Conservation (phyloP, 768 basidiomycete species). For the Tylopilus plumbeoviolaceoides region DNA sequence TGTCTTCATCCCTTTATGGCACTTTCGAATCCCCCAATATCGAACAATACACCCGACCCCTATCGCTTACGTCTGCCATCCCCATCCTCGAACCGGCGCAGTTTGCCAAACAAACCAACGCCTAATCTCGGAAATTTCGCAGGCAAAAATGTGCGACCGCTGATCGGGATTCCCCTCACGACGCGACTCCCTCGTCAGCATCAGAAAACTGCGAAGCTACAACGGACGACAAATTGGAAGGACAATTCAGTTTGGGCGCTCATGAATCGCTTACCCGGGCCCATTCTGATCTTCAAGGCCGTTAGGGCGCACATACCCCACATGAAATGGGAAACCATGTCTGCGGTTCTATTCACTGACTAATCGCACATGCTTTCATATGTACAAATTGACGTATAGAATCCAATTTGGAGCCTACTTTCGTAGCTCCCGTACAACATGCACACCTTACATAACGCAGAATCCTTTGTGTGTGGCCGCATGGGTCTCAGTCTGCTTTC, state of each 20-base stretch:
- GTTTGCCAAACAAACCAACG: not conserved
- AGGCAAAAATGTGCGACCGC: not conserved
- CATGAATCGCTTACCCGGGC: conserved; percentile 63
- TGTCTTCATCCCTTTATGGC: too few species aligned
- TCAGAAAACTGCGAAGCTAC: conserved; percentile 17
- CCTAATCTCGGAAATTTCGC: not conserved
- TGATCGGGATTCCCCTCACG: conserved; percentile 3
- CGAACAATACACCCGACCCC: not conserved
- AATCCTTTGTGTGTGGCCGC: not conserved
- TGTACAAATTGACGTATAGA: conserved; percentile 31
- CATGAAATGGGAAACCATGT: conserved; percentile 89
- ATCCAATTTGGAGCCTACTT: not conserved
- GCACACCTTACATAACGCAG: not conserved
- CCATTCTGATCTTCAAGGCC: conserved; percentile 85
- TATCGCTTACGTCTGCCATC: not conserved
- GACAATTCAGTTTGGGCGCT: not conserved
- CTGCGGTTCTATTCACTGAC: conserved; percentile 88
- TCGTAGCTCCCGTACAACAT: not conserved
- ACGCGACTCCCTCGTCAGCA: conserved; percentile 4
- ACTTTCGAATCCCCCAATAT: not conserved
- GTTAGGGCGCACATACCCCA: conserved; percentile 95
- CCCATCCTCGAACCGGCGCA: not conserved
- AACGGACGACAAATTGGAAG: conserved; percentile 6
- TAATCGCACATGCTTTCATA: conserved; percentile 87
- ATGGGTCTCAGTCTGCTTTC: not conserved